phyloP scores from a whole-genome alignment of 2,329 filamentous ascomycete species.

The Paramyrothecium roridum region DNA sequence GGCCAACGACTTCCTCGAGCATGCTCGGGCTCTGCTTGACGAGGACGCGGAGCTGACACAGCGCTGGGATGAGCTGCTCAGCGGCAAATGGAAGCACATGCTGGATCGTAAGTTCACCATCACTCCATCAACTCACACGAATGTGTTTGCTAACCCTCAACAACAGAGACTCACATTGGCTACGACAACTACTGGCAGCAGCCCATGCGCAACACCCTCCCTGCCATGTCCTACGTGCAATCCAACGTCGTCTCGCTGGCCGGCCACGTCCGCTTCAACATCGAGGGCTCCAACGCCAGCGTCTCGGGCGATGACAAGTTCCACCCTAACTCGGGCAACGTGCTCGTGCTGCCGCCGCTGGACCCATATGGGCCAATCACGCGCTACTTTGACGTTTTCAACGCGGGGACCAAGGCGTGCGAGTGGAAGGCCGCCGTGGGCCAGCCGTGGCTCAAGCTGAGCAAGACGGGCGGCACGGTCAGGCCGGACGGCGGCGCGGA shows the following conservation, averaged over 20 bases:
- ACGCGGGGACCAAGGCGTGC: slow-evolving; percentile 24
- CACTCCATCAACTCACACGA: too few species aligned
- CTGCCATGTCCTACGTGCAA: slow-evolving; percentile 35
- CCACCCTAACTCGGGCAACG: slow-evolving; percentile 43
- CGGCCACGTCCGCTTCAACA: slow-evolving; percentile 28
- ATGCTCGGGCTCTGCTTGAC: slow-evolving; percentile 47
- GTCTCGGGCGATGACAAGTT: slow-evolving; percentile 42
- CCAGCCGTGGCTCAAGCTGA: slow-evolving; percentile 30
- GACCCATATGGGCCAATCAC: slow-evolving; percentile 25
- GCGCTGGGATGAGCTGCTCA: slow-evolving; percentile 46
- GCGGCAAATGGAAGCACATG: slow-evolving; percentile 56
- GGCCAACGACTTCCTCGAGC: slow-evolving; percentile 46
- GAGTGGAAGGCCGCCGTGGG: slow-evolving; percentile 23
- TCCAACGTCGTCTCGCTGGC: slow-evolving; percentile 56
- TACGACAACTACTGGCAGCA: slow-evolving; percentile 62
- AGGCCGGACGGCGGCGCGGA: slow-evolving; percentile 25
- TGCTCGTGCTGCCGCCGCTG: slow-evolving; percentile 26
- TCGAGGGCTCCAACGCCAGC: slow-evolving; percentile 28
- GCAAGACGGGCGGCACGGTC: slow-evolving; percentile 21
- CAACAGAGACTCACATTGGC: slow-evolving; percentile 47
- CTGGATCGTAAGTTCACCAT: slow-evolving; percentile 7
- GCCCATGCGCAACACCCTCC: slow-evolving; percentile 67
- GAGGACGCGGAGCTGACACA: slow-evolving; percentile 47
- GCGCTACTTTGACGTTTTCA: slow-evolving; percentile 32
- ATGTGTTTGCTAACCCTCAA: background rate